A percentile compares a stretch with the other conserved stretches of the same genome.
These are phyloP conservation scores for Geotrichum klebahnii DNA, from an alignment of 1,139 yeast genomes.

Conservation along the genomic window DNA sequence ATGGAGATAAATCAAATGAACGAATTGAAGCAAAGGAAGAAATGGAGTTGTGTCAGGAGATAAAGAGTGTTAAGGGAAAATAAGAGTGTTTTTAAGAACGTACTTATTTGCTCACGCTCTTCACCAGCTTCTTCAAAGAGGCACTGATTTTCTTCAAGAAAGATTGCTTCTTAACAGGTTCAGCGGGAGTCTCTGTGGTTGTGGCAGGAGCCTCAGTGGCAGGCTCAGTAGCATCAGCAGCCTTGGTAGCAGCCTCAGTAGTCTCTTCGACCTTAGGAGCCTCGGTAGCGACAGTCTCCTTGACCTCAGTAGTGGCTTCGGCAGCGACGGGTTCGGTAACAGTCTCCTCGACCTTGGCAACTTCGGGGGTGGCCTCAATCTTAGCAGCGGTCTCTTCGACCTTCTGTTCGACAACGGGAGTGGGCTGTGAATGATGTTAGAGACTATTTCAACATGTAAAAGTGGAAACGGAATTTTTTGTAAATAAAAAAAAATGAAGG, in stretches of 20 bases:
- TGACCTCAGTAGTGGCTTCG: slow-evolving; percentile 7
- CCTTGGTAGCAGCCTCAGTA: slow-evolving; percentile 18
- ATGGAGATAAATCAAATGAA: background rate
- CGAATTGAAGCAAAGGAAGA: background rate
- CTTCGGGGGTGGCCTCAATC: slow-evolving; percentile 23
- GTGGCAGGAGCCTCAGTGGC: slow-evolving; percentile 21
- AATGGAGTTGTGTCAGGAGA: background rate
- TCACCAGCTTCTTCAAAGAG: slow-evolving; percentile 20
- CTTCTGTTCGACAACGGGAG: no score
- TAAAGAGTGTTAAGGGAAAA: background rate
- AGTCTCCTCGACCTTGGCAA: slow-evolving; percentile 26
- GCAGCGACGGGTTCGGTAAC: slow-evolving; percentile 23
- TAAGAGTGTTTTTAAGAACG: background rate
- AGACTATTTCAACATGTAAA: no score
- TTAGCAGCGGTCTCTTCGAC: no score
- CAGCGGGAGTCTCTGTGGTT: slow-evolving; percentile 17
- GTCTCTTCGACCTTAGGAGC: slow-evolving; percentile 18
- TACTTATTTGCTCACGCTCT: slow-evolving; percentile 17
- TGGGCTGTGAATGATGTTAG: no score
- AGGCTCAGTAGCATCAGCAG: slow-evolving; percentile 21
- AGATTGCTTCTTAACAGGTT: slow-evolving; percentile 17
- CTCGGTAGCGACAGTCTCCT: background rate
- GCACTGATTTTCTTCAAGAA: slow-evolving; percentile 13
- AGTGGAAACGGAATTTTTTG: no score
- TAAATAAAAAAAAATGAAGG: no score